Percentiles rank a stretch among this genome's conserved stretches.
Evolutionary conservation across 192 early-diverging fungal genomes (phyloP).

Genomic region (Coemansia sp.): DNA sequence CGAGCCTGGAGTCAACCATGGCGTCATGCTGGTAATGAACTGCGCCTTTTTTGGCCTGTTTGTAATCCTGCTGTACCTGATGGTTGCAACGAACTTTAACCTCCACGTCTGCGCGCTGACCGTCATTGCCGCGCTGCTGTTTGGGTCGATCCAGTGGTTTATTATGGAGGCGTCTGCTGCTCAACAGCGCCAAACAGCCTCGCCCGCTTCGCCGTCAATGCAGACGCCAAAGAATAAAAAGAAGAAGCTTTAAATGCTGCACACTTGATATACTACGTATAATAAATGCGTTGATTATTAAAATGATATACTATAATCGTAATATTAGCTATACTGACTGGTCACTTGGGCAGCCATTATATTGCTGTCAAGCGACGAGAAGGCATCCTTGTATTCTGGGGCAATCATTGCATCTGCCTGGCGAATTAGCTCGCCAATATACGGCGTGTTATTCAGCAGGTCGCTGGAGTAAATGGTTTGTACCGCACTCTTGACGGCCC

Average conservation of each 20-base stretch:
- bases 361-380: slow-evolving; percentile 10
- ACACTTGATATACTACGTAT: not conserved
- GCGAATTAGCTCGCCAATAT: slow-evolving; percentile 47
- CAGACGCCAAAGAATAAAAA: slow-evolving; percentile 18
- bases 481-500: slow-evolving; percentile 20
- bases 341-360: not conserved
- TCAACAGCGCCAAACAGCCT: slow-evolving; percentile 4
- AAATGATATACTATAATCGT: slow-evolving; percentile 1
- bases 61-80: slow-evolving; percentile 36
- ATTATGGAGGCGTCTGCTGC: slow-evolving; percentile 18
- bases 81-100: slow-evolving; percentile 47
- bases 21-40: slow-evolving; percentile 54
- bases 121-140: slow-evolving; percentile 31
- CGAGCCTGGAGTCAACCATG: slow-evolving; percentile 55
- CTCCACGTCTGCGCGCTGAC: slow-evolving; percentile 49
- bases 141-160: slow-evolving; percentile 52
- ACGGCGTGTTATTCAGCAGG: slow-evolving; percentile 43
- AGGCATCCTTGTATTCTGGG: slow-evolving; percentile 18
- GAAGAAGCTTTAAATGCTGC: slow-evolving; percentile 32
- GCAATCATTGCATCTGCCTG: slow-evolving; percentile 23
- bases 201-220: slow-evolving; percentile 7
- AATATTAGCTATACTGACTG: not conserved
- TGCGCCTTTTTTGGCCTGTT: slow-evolving; percentile 49
- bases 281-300: not conserved
- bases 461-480: slow-evolving; percentile 27